Evolutionary conservation across 345 rosid species (phyloP), one percentile per base, ranked within the genome.

Genomic region (Pugionium cornutum): DNA sequence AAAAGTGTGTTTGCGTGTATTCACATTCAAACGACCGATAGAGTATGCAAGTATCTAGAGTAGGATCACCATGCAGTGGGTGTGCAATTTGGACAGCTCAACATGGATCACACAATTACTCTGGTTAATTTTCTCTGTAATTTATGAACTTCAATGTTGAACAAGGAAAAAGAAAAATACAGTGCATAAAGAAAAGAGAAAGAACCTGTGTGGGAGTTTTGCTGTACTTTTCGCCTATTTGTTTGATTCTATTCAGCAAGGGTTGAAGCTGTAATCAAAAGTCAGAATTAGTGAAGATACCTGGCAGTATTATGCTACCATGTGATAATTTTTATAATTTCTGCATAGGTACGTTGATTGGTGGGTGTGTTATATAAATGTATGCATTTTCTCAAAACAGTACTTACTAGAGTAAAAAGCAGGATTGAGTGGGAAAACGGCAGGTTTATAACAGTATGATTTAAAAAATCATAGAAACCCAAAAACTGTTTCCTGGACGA

Each of bases 191-290:
- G 54, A 47, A 34, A 53, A 67, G 47, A 51, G 51, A 50, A 75
- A 53, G 25, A 50, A 90, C 99, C 96, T 88, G 97, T 36, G 99
- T 88, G 36, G 79, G 69, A 53, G 95, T 90, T 84, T 81, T 94
- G 50, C 67, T 72, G 69, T 85, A 80, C 54, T 39, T 79, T 52
- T 81, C 84, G 35, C 99, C 96, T 29, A 90, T 75, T 78, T 84
- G 84, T 47, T 80, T 79, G 69, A 88, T 84, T 64, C 86, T 81
- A 72, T 66, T 83, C 59, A 88, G 58, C 58, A 94, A 75, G 52
- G 97, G 95, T 67, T 85, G 92, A 48, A 94, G 95, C 99, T 94
- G 89, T 77, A 75, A 33, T 4, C 58, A 31, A 28, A 67, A 45
- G 59, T 34, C 51, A 65, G 2, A 32, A 44, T 80, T 57, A 77